Percentiles rank a stretch among this genome's conserved stretches.
Evolutionary conservation across 768 basidiomycete species (phyloP).

Genomic region (Kockovaella imperatae): DNA sequence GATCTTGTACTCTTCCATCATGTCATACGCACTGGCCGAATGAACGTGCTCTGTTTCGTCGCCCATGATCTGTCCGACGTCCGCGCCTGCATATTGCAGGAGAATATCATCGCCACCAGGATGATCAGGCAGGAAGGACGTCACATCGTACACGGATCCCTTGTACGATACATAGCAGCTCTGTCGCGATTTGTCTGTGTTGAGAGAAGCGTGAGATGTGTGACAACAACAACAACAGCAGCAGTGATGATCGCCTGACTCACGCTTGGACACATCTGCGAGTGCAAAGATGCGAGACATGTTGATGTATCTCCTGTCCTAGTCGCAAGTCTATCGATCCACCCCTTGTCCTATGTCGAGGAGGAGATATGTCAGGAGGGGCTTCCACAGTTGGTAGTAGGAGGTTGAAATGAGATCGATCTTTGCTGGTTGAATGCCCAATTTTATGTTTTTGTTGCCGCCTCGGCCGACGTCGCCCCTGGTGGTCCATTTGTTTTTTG

Average conservation of each 20-base stretch:
- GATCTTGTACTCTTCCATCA: constrained; percentile 79
- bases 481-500: too few relatives aligned
- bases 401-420: too few relatives aligned
- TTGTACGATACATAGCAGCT: constrained; percentile 77
- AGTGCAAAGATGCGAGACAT: constrained; percentile 29
- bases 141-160: constrained; percentile 85
- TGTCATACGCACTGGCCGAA: constrained; percentile 80
- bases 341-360: too few relatives aligned
- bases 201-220: not conserved
- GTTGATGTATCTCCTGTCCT: too few relatives aligned
- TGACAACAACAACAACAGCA: too few relatives aligned
- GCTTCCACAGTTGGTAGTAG: too few relatives aligned
- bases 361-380: too few relatives aligned
- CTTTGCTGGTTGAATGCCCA: too few relatives aligned
- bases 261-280: constrained; percentile 34
- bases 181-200: constrained; percentile 49
- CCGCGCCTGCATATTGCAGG: constrained; percentile 70
- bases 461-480: too few relatives aligned
- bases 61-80: constrained; percentile 72
- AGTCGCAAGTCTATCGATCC: too few relatives aligned
- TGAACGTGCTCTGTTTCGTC: constrained; percentile 76
- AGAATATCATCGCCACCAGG: constrained; percentile 93
- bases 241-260: not conserved
- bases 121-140: constrained; percentile 73
- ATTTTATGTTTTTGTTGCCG: too few relatives aligned